A percentile compares a stretch with the other conserved stretches of the same genome.
These are phyloP conservation scores for Luvunga scandens DNA, from an alignment of 345 rosid species.

Conservation along the genomic window DNA sequence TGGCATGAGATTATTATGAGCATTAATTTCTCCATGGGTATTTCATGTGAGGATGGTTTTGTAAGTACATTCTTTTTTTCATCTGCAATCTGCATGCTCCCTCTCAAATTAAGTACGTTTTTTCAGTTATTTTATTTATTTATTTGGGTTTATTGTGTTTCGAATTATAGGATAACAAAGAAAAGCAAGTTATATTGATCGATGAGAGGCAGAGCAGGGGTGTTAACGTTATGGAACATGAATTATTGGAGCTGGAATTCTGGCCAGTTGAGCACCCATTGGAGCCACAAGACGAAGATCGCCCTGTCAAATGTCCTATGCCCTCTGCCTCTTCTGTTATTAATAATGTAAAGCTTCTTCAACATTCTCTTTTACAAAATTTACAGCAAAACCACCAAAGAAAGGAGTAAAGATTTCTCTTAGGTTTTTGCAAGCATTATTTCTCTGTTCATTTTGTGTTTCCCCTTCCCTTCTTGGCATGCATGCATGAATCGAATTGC, in stretches of 20 bases:
- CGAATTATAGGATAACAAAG: conserved; percentile 27
- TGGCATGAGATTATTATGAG: conserved; percentile 20
- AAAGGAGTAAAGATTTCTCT: not conserved
- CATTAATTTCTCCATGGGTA: conserved; percentile 28
- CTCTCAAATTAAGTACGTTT: not conserved
- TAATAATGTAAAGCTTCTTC: conserved; percentile 44
- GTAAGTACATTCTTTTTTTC: conserved; percentile 23
- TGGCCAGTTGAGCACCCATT: conserved; percentile 87
- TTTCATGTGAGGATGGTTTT: conserved; percentile 34
- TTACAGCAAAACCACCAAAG: too few relatives aligned
- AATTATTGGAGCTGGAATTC: conserved; percentile 45
- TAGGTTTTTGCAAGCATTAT: not conserved
- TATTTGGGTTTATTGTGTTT: not conserved
- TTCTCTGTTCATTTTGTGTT: not conserved
- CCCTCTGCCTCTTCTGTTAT: conserved; percentile 51
- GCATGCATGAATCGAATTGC: not conserved
- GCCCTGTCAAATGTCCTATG: conserved; percentile 84
- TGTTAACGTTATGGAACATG: conserved; percentile 33
- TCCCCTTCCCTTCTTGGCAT: not conserved
- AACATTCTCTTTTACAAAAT: not conserved
- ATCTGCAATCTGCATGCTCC: not conserved
- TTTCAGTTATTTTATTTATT: not conserved
- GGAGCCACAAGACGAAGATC: conserved; percentile 91
- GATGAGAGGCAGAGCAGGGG: conserved; percentile 28
- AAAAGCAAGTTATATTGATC: conserved; percentile 15